Percentiles rank a stretch among this genome's conserved stretches.
These are phyloP conservation scores for Saccharum hybrid DNA, from an alignment of 202 grass and related monocot species.

Conservation along the genomic window DNA sequence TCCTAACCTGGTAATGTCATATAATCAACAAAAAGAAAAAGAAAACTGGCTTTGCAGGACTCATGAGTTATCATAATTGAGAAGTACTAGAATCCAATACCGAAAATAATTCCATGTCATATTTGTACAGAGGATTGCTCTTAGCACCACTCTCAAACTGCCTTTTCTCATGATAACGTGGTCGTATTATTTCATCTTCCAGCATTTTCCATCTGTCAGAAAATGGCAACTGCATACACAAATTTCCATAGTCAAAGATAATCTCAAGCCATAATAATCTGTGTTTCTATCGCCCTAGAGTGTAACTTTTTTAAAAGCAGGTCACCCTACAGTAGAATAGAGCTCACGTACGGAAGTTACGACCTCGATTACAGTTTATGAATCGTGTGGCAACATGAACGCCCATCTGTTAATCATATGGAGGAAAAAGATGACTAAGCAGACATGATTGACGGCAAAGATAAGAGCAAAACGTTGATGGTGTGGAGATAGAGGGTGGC, in stretches of 20 bases:
- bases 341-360: not conserved
- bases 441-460: not conserved
- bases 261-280: not conserved
- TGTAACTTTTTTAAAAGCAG: not conserved
- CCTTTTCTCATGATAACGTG: conserved; percentile 72
- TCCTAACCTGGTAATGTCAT: conserved; percentile 67
- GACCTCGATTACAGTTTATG: not conserved
- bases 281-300: too few species aligned
- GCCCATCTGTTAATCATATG: not conserved
- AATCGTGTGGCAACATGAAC: conserved; percentile 6
- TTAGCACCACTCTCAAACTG: conserved; percentile 78
- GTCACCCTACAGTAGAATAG: not conserved
- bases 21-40: not conserved
- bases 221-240: conserved; percentile 78
- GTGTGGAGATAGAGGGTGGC: not conserved
- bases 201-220: conserved; percentile 95
- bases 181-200: conserved; percentile 89
- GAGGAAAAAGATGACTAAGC: not conserved
- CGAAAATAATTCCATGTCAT: conserved; percentile 98
- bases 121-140: conserved; percentile 80
- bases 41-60: conserved; percentile 19
- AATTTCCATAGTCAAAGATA: conserved; percentile 15
- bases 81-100: conserved; percentile 43
- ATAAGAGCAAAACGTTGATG: conserved; percentile 17
- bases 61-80: not conserved